Evolutionary conservation across 2,329 filamentous ascomycete genomes (phyloP).

Genomic region (Shiraia sp.): DNA sequence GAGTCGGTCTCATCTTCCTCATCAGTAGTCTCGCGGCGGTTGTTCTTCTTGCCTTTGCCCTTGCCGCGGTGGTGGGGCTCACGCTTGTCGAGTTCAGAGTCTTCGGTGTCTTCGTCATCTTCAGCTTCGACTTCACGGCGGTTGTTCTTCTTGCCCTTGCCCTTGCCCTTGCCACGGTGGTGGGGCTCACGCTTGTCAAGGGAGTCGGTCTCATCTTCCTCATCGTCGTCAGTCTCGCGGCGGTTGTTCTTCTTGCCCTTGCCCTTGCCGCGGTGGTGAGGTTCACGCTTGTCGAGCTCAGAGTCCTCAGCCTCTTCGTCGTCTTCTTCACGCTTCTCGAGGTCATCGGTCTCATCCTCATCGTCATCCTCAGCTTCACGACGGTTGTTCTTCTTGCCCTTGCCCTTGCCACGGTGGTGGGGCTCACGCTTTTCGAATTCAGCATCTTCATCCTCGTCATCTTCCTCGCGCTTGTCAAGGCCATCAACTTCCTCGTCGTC

Average conservation of each 20-base stretch:
- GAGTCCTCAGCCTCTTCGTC: not conserved
- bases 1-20: slow-evolving; percentile 1
- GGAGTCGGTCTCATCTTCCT: not conserved
- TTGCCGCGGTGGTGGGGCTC: slow-evolving; percentile 1
- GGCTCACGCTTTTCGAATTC: slow-evolving; percentile 1
- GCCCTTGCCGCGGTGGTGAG: slow-evolving; percentile 11
- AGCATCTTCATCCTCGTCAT: not conserved
- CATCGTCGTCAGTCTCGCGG: not conserved
- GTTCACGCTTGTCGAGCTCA: not conserved
- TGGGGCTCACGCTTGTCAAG: not conserved
- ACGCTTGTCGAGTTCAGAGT: not conserved
- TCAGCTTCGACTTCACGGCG: not conserved
- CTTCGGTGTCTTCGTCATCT: not conserved
- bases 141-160: slow-evolving; percentile 2
- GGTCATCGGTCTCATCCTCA: slow-evolving; percentile 1
- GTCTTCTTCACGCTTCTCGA: slow-evolving; percentile 3
- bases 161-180: too few species aligned
- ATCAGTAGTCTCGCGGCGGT: slow-evolving; percentile 1
- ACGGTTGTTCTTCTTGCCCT: slow-evolving; percentile 7
- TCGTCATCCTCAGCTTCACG: slow-evolving; percentile 2
- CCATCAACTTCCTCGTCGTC: not conserved
- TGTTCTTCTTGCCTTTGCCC: slow-evolving; percentile 2
- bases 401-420: slow-evolving; percentile 11
- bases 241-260: slow-evolving; percentile 4
- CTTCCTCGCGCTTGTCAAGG: too few species aligned